Base-by-base conservation (phyloP, 2,329 filamentous ascomycete species). In the Clonostachys rosea region DNA sequence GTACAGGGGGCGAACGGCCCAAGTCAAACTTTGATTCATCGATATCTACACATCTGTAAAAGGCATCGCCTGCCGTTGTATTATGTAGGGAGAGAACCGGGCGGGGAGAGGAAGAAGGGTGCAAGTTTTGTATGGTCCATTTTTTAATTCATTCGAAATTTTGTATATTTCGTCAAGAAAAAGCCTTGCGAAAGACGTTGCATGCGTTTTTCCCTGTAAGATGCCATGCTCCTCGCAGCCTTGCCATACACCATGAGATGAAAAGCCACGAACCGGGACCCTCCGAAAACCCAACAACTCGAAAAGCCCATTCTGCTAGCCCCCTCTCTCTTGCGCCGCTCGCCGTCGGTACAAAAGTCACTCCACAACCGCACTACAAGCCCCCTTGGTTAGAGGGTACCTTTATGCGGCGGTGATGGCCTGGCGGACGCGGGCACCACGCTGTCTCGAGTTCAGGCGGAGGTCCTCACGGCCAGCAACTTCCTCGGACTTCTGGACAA, bases 401-500 rank as follows among this genome's bases (percentile, higher is more conserved):
- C 54, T 67, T 71, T 83, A 86, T 67, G 82, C 78, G 67, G 79
- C 74, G 59, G 79, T 81, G 68, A 86, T 79, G 67, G 82, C 82
- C 73, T 78, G 73, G 71, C 77, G 81, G 62, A 78, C 64, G 59
- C 79, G 80, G 61, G 73, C 71, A 69, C 90, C 94, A 71, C 91
- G 91, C 84, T 99, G 94, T 81, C 92, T 89, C 67, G 88, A 89
- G 81, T 75, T 88, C 68, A 99, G 81, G 73, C 86, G 88, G 58
- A 72, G 65, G 53, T 75, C 69, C 61, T 86, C 80, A 61, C 84
- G 83, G 64, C 78, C 76, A 56, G 76, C 79, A 62, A 84, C 79
- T 83, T 97, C 96, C 74, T 91, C 80, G 54, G 84, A 85, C 87
- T 99, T 99, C 79, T 91, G 83, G 64, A 99, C 90, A 63, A 87